phyloP scores from a whole-genome alignment of 306 rosid species.

The Cicer yamashitae region DNA sequence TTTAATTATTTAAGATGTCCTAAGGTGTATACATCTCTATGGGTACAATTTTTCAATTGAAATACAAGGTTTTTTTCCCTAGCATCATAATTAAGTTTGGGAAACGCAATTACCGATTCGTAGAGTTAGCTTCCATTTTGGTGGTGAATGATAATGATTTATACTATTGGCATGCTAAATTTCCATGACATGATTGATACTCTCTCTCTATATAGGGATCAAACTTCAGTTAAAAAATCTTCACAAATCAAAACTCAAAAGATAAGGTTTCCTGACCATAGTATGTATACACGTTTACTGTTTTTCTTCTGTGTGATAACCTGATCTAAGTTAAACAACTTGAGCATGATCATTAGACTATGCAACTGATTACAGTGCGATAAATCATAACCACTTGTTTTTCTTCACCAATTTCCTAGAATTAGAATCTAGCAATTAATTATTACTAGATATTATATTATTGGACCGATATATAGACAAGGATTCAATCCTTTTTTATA shows the following conservation, averaged over 20 bases:
- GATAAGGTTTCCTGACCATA: not conserved
- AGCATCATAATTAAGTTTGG: conserved; percentile 1
- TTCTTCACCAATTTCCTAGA: conserved; percentile 29
- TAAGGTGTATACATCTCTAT: too few species aligned
- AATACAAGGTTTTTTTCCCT: too few species aligned
- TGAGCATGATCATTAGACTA: not conserved
- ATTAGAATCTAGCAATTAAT: not conserved
- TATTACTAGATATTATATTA: not conserved
- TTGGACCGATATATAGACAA: conserved; percentile 9
- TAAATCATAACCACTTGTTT: conserved; percentile 45
- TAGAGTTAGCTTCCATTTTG: conserved; percentile 23
- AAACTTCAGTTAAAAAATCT: not conserved
- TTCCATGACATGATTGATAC: not conserved
- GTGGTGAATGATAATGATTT: conserved; percentile 9
- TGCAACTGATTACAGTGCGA: conserved; percentile 15
- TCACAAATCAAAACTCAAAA: not conserved
- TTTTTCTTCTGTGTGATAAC: conserved; percentile 15
- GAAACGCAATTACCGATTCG: not conserved
- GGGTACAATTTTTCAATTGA: too few species aligned
- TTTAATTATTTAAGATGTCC: too few species aligned
- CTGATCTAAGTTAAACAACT: conserved; percentile 1
- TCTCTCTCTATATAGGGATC: not conserved
- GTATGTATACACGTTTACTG: conserved; percentile 41
- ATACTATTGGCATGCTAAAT: conserved; percentile 3
- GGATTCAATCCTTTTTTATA: not conserved